Percentiles rank a stretch among this genome's conserved stretches.
Conservation (phyloP, 306 rosid genomes). For the Psophocarpus tetragonolobus region DNA sequence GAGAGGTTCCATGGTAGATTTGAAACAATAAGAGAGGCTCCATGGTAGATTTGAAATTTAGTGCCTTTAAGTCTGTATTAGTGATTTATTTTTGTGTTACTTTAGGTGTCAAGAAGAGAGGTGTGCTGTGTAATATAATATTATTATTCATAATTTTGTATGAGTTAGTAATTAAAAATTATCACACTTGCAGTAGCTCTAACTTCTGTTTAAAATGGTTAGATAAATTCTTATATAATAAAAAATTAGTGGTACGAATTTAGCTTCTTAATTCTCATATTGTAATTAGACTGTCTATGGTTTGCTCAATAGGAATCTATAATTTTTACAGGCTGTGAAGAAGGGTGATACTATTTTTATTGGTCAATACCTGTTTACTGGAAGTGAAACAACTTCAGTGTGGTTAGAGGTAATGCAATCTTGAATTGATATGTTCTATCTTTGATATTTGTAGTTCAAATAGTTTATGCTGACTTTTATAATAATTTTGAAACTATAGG, state of each 20-base stretch:
- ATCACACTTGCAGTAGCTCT: background rate
- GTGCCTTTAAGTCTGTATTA: background rate
- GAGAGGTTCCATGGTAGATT: background rate
- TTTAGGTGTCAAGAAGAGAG: background rate
- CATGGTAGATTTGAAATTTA: background rate
- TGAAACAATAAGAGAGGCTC: background rate
- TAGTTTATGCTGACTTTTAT: background rate
- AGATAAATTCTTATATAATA: background rate
- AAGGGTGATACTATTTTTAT: slow-evolving; percentile 46
- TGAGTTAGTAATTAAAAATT: background rate
- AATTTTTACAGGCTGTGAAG: slow-evolving; percentile 41
- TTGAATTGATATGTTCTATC: background rate
- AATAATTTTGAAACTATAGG: background rate
- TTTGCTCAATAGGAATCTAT: background rate
- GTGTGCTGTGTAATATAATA: background rate
- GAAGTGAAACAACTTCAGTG: slow-evolving; percentile 47
- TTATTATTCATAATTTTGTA: background rate
- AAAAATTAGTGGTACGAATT: background rate
- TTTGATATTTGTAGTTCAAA: background rate
- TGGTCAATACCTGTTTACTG: slow-evolving; percentile 46
- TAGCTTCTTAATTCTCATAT: background rate
- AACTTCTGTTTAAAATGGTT: background rate
- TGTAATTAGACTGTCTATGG: background rate
- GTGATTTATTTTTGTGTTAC: background rate
- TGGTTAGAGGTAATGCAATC: slow-evolving; percentile 42